Percentiles rank a stretch among this genome's conserved stretches.
These are phyloP conservation scores for Ploettnerulaceae sp. DNA, from an alignment of 2,329 filamentous ascomycete genomes.

Conservation along the genomic window DNA sequence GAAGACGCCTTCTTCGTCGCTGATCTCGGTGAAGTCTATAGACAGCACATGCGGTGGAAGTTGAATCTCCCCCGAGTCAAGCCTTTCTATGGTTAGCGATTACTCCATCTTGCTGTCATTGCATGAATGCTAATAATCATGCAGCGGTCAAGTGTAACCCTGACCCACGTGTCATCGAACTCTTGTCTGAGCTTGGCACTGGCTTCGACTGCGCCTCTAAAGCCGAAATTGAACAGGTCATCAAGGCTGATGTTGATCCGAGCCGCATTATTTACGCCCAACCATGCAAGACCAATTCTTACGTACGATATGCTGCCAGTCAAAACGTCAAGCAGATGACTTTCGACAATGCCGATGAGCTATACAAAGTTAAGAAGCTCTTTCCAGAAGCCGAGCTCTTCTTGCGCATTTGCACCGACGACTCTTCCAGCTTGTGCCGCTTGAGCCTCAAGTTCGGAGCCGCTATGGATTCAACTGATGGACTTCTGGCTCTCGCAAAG, in stretches of 20 bases:
- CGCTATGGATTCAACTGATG: conserved; percentile 72
- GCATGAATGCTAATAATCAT: conserved; percentile 16
- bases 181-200: conserved; percentile 82
- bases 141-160: conserved; percentile 98
- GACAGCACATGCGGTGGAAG: conserved; percentile 98
- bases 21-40: conserved; percentile 96
- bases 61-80: conserved; percentile 85
- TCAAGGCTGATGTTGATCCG: conserved; percentile 76
- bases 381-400: conserved; percentile 87
- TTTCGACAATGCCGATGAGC: conserved; percentile 96
- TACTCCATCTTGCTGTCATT: conserved; percentile 6
- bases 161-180: conserved; percentile 79
- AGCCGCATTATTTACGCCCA: conserved; percentile 97
- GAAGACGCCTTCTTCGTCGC: conserved; percentile 98
- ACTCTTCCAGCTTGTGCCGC: conserved; percentile 88
- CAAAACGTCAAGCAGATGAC: conserved; percentile 96
- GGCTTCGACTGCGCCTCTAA: conserved; percentile 99
- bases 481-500: conserved; percentile 74
- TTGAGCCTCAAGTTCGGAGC: conserved; percentile 98
- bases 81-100: conserved; percentile 80
- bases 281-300: conserved; percentile 99
- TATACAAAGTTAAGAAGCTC: conserved; percentile 94
- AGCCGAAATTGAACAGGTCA: conserved; percentile 88
- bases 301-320: conserved; percentile 82
- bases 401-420: conserved; percentile 92